Percentiles rank a stretch among this genome's conserved stretches.
Conservation (phyloP, 1,139 yeast genomes). For the Scheffersomyces stambukii region DNA sequence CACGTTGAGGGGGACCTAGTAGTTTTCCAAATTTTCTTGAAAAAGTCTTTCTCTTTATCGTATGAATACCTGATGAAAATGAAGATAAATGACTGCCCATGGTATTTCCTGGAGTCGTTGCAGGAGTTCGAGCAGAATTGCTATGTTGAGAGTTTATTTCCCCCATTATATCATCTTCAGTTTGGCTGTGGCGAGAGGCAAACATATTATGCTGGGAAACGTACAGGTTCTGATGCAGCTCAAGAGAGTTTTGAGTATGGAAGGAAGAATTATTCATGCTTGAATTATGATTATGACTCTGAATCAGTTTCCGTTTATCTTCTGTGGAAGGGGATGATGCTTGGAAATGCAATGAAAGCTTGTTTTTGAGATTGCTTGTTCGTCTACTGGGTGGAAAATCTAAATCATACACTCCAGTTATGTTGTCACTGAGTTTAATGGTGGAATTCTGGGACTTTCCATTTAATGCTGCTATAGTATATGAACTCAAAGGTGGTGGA, state of each 20-base stretch:
- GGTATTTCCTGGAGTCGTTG: constrained; percentile 11
- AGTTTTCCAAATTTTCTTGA: constrained; percentile 31
- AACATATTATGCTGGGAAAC: no score
- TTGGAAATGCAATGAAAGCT: background rate
- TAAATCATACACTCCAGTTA: constrained; percentile 7
- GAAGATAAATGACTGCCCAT: constrained; percentile 35
- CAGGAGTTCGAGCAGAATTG: background rate
- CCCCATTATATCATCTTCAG: background rate
- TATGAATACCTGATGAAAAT: no score
- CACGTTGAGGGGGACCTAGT: constrained; percentile 41
- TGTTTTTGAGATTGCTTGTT: background rate
- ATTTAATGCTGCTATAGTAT: constrained; percentile 37
- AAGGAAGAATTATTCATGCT: no score
- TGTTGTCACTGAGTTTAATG: constrained; percentile 9
- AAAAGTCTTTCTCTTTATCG: constrained; percentile 23
- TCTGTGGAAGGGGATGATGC: background rate
- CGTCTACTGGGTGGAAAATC: no score
- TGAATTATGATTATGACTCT: no score
- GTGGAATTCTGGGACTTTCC: constrained; percentile 14
- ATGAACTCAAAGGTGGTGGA: constrained; percentile 66
- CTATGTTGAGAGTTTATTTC: background rate
- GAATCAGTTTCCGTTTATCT: background rate
- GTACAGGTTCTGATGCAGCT: no score
- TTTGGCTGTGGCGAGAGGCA: no score
- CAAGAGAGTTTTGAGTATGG: no score